These are phyloP conservation scores for Sporothrix euskadiensis DNA, from an alignment of 2,329 filamentous ascomycete species.

Conservation along the genomic window DNA sequence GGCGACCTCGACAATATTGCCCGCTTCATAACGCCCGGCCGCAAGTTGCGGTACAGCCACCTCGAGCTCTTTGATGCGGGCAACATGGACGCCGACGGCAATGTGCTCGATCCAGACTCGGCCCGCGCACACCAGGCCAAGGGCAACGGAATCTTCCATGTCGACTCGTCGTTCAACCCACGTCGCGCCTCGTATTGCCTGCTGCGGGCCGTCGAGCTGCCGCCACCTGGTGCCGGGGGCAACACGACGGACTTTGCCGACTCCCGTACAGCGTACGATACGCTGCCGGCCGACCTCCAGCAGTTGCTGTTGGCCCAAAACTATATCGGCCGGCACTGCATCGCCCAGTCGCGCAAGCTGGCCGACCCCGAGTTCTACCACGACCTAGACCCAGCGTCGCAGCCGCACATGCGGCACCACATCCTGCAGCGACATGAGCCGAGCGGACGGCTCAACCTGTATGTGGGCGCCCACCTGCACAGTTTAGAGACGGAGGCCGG, in stretches of 20 bases:
- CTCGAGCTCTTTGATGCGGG: slow-evolving; percentile 59
- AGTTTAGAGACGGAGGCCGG: slow-evolving; percentile 46
- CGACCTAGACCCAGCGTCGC: slow-evolving; percentile 40
- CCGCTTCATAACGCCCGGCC: slow-evolving; percentile 50
- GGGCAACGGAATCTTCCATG: slow-evolving; percentile 56
- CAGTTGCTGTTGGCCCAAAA: slow-evolving; percentile 42
- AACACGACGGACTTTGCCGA: slow-evolving; percentile 58
- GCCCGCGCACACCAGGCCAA: slow-evolving; percentile 45
- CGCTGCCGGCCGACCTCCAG: slow-evolving; percentile 44
- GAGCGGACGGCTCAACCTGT: slow-evolving; percentile 54
- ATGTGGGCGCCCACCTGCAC: slow-evolving; percentile 55
- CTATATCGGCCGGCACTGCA: slow-evolving; percentile 52
- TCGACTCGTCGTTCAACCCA: slow-evolving; percentile 58
- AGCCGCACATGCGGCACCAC: slow-evolving; percentile 48
- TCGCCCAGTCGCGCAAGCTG: slow-evolving; percentile 55
- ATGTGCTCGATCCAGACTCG: slow-evolving; percentile 45
- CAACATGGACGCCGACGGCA: slow-evolving; percentile 54
- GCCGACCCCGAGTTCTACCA: slow-evolving; percentile 52
- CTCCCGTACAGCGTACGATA: slow-evolving; percentile 52
- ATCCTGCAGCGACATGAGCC: slow-evolving; percentile 55
- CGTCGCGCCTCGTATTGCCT: slow-evolving; percentile 55
- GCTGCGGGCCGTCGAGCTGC: slow-evolving; percentile 52
- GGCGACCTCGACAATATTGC: slow-evolving; percentile 58
- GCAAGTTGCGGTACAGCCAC: slow-evolving; percentile 49
- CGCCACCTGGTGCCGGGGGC: slow-evolving; percentile 48